phyloP scores from a whole-genome alignment of 192 early-diverging fungal species.

The Irineochytrium annulatum region DNA sequence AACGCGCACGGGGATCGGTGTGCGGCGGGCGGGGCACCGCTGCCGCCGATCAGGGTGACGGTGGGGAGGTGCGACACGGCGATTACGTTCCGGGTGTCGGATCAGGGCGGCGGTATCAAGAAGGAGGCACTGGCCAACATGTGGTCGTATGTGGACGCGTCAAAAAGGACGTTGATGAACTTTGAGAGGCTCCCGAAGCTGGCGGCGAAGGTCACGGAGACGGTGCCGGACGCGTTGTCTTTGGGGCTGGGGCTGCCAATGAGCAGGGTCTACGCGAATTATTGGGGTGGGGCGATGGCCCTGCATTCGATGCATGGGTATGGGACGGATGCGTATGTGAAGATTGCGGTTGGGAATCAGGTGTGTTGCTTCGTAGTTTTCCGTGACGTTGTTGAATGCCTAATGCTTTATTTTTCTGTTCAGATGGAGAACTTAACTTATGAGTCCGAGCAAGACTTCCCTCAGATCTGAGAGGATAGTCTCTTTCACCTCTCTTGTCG shows the following conservation, averaged over 20 bases:
- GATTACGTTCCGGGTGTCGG: slow-evolving; percentile 87
- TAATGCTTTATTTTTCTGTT: too few species aligned
- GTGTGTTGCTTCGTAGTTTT: too few species aligned
- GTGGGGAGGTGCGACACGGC: slow-evolving; percentile 69
- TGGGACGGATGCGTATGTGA: slow-evolving; percentile 89
- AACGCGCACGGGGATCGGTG: slow-evolving; percentile 31
- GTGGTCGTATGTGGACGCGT: slow-evolving; percentile 92
- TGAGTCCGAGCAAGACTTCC: too few species aligned
- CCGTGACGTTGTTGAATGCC: too few species aligned
- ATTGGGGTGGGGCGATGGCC: slow-evolving; percentile 88
- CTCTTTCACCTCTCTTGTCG: too few species aligned
- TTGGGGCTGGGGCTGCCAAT: slow-evolving; percentile 91
- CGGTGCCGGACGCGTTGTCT: slow-evolving; percentile 28
- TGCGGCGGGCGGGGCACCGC: slow-evolving; percentile 8
- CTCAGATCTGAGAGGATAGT: too few species aligned
- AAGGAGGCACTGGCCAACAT: slow-evolving; percentile 60
- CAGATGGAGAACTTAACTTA: too few species aligned
- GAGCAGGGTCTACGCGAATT: slow-evolving; percentile 87
- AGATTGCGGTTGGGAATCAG: slow-evolving; percentile 48
- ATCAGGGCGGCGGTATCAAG: slow-evolving; percentile 86
- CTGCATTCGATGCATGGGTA: slow-evolving; percentile 80
- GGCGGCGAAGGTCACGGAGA: slow-evolving; percentile 72
- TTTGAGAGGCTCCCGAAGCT: slow-evolving; percentile 73
- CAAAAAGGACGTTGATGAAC: too few species aligned
- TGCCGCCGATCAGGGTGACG: slow-evolving; percentile 83